Conservation (phyloP, 2,329 filamentous ascomycete genomes). For the Aspergillus uvarum region DNA sequence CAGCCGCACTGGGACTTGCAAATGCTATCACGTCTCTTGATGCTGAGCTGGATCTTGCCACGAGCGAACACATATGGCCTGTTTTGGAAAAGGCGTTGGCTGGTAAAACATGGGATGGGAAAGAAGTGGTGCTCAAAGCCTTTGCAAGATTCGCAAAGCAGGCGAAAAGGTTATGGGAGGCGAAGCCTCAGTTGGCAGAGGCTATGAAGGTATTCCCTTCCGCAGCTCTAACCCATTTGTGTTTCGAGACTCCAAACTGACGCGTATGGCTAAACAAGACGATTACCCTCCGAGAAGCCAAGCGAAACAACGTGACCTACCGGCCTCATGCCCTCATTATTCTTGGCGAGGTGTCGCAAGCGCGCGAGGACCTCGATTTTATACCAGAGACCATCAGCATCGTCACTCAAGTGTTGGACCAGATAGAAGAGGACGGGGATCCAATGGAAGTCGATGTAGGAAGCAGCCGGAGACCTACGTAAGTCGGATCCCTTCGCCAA, state of each 20-base stretch:
- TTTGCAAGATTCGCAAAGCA: conserved; percentile 76
- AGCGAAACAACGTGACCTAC: conserved; percentile 85
- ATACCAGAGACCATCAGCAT: conserved; percentile 66
- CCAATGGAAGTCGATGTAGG: conserved; percentile 68
- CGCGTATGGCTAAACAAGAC: conserved; percentile 39
- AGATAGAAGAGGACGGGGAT: conserved; percentile 55
- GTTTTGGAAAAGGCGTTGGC: conserved; percentile 76
- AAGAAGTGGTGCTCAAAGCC: conserved; percentile 77
- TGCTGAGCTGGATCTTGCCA: conserved; percentile 55
- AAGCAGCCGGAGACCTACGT: conserved; percentile 41
- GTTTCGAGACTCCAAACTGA: background rate
- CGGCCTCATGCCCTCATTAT: conserved; percentile 70
- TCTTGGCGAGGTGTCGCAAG: conserved; percentile 70
- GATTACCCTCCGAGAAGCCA: conserved; percentile 80
- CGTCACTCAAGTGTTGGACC: conserved; percentile 62
- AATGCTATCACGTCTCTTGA: conserved; percentile 67
- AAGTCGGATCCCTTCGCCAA: background rate
- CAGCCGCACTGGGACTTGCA: conserved; percentile 76
- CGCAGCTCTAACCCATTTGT: background rate
- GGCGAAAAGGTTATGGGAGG: conserved; percentile 58
- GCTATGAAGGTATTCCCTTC: conserved; percentile 62
- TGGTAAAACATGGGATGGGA: conserved; percentile 90
- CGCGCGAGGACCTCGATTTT: conserved; percentile 68
- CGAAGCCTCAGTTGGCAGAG: conserved; percentile 58
- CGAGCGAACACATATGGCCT: conserved; percentile 72